Conservation (phyloP, 2,329 filamentous ascomycete species). For the Fusarium fujikuroi region DNA sequence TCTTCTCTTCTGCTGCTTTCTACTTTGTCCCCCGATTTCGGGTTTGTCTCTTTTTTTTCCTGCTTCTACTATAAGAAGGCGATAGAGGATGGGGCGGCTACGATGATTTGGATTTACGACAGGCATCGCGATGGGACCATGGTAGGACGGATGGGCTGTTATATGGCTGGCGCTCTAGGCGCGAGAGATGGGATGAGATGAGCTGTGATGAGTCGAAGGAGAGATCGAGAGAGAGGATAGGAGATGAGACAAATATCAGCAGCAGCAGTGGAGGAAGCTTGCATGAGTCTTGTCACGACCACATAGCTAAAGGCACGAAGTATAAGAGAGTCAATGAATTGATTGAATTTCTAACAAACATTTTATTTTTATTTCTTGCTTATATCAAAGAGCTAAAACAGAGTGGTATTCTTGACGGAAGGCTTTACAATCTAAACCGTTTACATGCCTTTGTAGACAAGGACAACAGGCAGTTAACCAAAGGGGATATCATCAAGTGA, state of each 20-base stretch:
- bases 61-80: constrained; percentile 39
- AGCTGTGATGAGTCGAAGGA: not conserved
- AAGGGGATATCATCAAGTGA: not conserved
- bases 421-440: constrained; percentile 6
- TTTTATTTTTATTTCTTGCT: constrained; percentile 18
- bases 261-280: constrained; percentile 33
- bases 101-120: constrained; percentile 47
- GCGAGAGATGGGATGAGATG: constrained; percentile 16
- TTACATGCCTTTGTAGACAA: not conserved
- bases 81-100: constrained; percentile 43
- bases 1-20: constrained; percentile 25
- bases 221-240: not conserved
- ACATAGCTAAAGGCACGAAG: constrained; percentile 44
- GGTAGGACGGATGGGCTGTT: constrained; percentile 31
- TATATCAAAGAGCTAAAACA: constrained; percentile 5
- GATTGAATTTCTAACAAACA: constrained; percentile 30
- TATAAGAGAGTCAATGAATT: constrained; percentile 40
- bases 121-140: constrained; percentile 39
- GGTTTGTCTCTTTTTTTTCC: constrained; percentile 14
- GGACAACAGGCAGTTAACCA: not conserved
- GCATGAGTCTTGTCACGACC: constrained; percentile 46
- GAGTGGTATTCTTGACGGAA: not conserved
- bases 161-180: constrained; percentile 32
- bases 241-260: constrained; percentile 14
- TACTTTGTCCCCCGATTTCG: constrained; percentile 25